Percentiles rank a stretch among this genome's conserved stretches.
These are phyloP conservation scores for Protomyces inouyei DNA, from an alignment of 1,139 yeast genomes.

Conservation along the genomic window DNA sequence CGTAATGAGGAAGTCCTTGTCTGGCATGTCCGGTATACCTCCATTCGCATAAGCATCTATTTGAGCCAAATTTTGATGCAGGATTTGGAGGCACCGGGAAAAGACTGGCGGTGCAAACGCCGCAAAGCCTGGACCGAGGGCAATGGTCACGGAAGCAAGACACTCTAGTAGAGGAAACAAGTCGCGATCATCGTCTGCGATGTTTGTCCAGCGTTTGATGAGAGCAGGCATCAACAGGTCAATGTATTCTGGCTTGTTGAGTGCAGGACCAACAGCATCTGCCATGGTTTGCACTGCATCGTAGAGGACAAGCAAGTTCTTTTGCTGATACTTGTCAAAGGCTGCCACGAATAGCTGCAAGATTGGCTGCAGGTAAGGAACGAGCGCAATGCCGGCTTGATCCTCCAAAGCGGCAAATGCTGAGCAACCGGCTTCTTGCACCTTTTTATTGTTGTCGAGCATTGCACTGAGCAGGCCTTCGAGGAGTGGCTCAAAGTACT, in stretches of 20 bases:
- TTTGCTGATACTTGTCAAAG: conserved; percentile 71
- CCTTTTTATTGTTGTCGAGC: conserved; percentile 79
- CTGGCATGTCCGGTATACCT: conserved; percentile 71
- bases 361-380: conserved; percentile 59
- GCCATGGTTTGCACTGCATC: conserved; percentile 92
- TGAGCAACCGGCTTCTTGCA: conserved; percentile 89
- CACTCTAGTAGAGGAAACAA: conserved; percentile 91
- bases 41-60: conserved; percentile 63
- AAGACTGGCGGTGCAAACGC: conserved; percentile 91
- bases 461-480: conserved; percentile 45
- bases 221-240: conserved; percentile 71
- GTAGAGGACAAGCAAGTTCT: conserved; percentile 71
- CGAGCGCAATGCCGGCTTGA: conserved; percentile 57
- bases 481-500: conserved; percentile 69
- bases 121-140: conserved; percentile 75
- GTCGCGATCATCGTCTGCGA: conserved; percentile 72
- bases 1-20: conserved; percentile 84
- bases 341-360: conserved; percentile 68
- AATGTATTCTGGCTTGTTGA: conserved; percentile 48
- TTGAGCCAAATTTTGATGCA: conserved; percentile 61
- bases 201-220: conserved; percentile 67
- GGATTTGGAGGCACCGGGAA: conserved; percentile 65
- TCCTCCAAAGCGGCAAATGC: conserved; percentile 81
- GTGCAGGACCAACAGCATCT: conserved; percentile 56
- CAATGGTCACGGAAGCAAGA: conserved; percentile 84